Evolutionary conservation across 768 basidiomycete species (phyloP).

Genomic region (Podaxis sp.): DNA sequence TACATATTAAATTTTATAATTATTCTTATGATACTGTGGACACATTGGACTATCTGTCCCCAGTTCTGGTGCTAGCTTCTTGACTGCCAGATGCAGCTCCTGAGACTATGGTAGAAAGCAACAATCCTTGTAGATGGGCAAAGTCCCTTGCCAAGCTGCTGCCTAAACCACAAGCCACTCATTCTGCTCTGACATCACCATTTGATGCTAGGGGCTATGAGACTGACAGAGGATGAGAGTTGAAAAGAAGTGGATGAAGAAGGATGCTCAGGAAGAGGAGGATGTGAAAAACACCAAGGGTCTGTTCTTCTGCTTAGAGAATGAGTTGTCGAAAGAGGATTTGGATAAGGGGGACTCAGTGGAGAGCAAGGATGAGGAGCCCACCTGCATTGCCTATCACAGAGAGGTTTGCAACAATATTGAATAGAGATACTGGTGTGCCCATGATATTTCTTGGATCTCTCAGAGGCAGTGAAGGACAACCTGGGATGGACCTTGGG

Average conservation of each 20-base stretch:
- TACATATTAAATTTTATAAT: too few species aligned
- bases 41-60: not conserved
- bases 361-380: slow-evolving; percentile 17
- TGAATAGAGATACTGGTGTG: slow-evolving; percentile 16
- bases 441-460: not conserved
- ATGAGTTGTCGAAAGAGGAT: slow-evolving; percentile 38
- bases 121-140: slow-evolving; percentile 27
- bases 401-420: slow-evolving; percentile 42
- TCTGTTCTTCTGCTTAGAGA: slow-evolving; percentile 44
- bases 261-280: slow-evolving; percentile 5
- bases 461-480: not conserved
- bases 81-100: slow-evolving; percentile 1
- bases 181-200: not conserved
- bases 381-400: slow-evolving; percentile 42
- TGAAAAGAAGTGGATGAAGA: slow-evolving; percentile 17
- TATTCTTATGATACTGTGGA: too few species aligned
- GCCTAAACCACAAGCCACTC: slow-evolving; percentile 15
- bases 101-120: slow-evolving; percentile 11
- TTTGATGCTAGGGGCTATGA: slow-evolving; percentile 33
- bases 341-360: slow-evolving; percentile 26
- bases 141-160: slow-evolving; percentile 19
- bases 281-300: slow-evolving; percentile 36
- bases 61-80: not conserved
- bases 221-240: slow-evolving; percentile 36
- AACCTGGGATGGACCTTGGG: slow-evolving; percentile 8